Evolutionary conservation across 306 rosid species (phyloP).

Genomic region (Dicorynia guianensis): DNA sequence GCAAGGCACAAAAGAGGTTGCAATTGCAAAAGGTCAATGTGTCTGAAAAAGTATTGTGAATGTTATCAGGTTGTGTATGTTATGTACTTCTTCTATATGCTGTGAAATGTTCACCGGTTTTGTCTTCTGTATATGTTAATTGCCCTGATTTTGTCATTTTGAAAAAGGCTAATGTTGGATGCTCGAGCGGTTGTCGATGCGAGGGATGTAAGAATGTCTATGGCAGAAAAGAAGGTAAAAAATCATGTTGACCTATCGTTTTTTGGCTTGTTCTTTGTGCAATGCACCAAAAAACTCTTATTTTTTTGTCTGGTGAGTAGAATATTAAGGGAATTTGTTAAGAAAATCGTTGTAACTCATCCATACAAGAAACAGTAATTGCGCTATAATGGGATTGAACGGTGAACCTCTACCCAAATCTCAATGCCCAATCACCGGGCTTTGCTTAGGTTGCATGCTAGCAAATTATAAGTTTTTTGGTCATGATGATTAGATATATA

Average conservation of each 20-base stretch:
- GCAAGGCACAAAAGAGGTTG: slow-evolving; percentile 72
- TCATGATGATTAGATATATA: not conserved
- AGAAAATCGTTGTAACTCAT: not conserved
- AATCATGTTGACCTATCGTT: not conserved
- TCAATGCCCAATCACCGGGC: not conserved
- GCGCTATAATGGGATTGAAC: not conserved
- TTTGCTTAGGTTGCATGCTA: not conserved
- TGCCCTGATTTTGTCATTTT: not conserved
- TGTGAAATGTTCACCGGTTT: not conserved
- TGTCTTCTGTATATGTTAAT: not conserved
- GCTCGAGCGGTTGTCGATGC: slow-evolving; percentile 61
- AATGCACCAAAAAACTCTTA: not conserved
- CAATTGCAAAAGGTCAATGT: slow-evolving; percentile 67
- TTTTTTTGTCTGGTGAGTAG: not conserved
- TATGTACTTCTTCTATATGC: not conserved
- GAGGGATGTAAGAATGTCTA: slow-evolving; percentile 59
- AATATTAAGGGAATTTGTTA: not conserved
- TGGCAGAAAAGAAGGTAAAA: slow-evolving; percentile 63
- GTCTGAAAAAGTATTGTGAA: slow-evolving; percentile 68
- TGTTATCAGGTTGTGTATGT: slow-evolving; percentile 59
- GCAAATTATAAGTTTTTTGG: not conserved
- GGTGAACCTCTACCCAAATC: not conserved
- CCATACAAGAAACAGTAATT: not conserved
- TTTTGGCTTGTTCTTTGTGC: slow-evolving; percentile 12
- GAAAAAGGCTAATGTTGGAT: slow-evolving; percentile 57